These are phyloP conservation scores for Polyporus tsugae DNA, from an alignment of 1,284 basidiomycete genomes.

Conservation along the genomic window DNA sequence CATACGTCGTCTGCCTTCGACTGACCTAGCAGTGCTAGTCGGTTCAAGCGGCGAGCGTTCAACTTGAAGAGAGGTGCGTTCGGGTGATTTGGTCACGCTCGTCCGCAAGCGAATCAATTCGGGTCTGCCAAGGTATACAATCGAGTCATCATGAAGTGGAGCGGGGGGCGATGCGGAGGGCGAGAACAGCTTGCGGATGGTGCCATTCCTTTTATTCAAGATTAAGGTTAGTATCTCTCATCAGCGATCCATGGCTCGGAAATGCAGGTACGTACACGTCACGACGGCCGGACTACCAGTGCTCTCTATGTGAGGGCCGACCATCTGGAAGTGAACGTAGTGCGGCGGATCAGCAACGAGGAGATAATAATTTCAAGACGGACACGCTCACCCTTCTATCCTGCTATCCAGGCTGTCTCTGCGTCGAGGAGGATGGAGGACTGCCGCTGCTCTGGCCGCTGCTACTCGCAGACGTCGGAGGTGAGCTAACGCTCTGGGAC, in stretches of 20 bases:
- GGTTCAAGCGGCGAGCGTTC: too few species aligned
- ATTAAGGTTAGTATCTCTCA: not conserved
- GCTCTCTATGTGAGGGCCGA: not conserved
- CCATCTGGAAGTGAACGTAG: not conserved
- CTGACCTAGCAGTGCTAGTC: not conserved
- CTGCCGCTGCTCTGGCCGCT: not conserved
- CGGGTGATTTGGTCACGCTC: not conserved
- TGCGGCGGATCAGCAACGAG: not conserved
- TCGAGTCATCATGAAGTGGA: not conserved
- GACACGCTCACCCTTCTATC: not conserved
- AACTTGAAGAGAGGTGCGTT: not conserved
- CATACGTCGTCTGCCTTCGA: not conserved
- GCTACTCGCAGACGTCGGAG: not conserved
- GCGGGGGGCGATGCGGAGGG: too few species aligned
- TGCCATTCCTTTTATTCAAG: not conserved
- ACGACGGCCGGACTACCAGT: not conserved
- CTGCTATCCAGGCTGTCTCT: not conserved
- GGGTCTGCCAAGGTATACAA: not conserved
- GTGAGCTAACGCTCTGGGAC: not conserved
- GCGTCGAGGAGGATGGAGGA: not conserved
- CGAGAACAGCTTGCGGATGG: not conserved
- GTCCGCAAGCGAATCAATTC: too few species aligned
- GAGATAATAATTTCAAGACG: not conserved
- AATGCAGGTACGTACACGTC: not conserved
- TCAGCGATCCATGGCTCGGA: not conserved